Percentiles rank a stretch among this genome's conserved stretches.
These are phyloP conservation scores for Trichophyton rubrum DNA, from an alignment of 2,329 filamentous ascomycete species.

Conservation along the genomic window DNA sequence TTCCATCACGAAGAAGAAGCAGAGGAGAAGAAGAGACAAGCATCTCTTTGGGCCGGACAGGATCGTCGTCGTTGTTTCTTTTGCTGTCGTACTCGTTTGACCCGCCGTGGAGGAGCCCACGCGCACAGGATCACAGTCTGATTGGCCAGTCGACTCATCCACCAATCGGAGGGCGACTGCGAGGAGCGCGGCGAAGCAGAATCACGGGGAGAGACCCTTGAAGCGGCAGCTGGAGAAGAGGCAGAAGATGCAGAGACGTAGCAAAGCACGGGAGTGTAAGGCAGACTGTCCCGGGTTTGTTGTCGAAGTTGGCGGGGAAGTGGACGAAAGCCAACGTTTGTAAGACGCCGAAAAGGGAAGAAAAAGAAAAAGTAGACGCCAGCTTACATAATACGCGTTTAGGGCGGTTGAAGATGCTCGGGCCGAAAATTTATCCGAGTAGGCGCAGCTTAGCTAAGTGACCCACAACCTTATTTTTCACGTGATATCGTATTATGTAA, in stretches of 20 bases:
- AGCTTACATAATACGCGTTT: background rate
- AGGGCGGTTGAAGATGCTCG: background rate
- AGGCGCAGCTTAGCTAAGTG: background rate
- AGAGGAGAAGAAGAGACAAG: no score
- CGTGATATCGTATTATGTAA: background rate
- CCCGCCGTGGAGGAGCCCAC: background rate
- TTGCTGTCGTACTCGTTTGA: background rate
- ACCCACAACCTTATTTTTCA: background rate
- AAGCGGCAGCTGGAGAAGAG: background rate
- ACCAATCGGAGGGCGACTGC: background rate
- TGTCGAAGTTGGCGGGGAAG: no score
- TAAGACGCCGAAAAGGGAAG: background rate
- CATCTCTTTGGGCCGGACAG: no score
- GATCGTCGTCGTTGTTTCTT: no score
- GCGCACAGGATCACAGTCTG: background rate
- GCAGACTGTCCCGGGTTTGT: no score
- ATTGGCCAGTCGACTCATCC: background rate
- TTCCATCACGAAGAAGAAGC: no score
- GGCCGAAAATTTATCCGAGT: background rate
- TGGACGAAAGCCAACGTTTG: no score
- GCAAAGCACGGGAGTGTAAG: background rate
- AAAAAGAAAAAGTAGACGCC: background rate
- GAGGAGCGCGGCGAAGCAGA: background rate
- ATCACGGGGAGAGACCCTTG: background rate
- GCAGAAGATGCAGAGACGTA: background rate